Conservation (phyloP, 495 filamentous ascomycete genomes). For the Apiosordaria backusii region DNA sequence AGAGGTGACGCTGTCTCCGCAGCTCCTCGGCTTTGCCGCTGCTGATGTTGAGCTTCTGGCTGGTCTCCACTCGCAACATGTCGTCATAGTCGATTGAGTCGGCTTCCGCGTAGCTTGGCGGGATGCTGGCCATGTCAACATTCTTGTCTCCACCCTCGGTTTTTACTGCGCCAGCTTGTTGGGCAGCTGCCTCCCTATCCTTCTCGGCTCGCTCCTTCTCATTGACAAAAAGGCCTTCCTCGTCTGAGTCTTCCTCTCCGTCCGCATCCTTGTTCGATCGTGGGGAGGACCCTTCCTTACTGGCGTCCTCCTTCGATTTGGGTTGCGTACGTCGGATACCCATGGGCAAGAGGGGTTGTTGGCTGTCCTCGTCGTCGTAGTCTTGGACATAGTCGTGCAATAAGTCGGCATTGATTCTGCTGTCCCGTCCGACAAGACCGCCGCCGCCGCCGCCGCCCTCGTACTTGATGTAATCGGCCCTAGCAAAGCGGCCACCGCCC, state of each 20-base stretch:
- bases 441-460: conserved; percentile 23
- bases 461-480: conserved; percentile 17
- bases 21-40: conserved; percentile 14
- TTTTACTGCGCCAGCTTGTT: conserved; percentile 19
- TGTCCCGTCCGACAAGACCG: conserved; percentile 31
- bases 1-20: conserved; percentile 21
- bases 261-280: conserved; percentile 39
- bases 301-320: not conserved
- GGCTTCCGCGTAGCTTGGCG: not conserved
- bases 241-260: conserved; percentile 43
- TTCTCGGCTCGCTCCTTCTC: conserved; percentile 31
- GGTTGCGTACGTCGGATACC: conserved; percentile 50
- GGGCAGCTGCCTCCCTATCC: conserved; percentile 31
- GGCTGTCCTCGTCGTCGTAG: conserved; percentile 32
- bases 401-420: conserved; percentile 41
- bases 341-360: conserved; percentile 36
- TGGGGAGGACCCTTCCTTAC: conserved; percentile 49
- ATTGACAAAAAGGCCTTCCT: conserved; percentile 40
- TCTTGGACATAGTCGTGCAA: conserved; percentile 34
- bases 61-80: not conserved
- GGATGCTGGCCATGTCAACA: not conserved
- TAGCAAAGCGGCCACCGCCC: not conserved
- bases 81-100: not conserved
- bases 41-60: conserved; percentile 20
- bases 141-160: not conserved